A percentile compares a stretch with the other conserved stretches of the same genome.
Evolutionary conservation across 106 monocot species (phyloP).

Genomic region (Narthecium ossifragum): DNA sequence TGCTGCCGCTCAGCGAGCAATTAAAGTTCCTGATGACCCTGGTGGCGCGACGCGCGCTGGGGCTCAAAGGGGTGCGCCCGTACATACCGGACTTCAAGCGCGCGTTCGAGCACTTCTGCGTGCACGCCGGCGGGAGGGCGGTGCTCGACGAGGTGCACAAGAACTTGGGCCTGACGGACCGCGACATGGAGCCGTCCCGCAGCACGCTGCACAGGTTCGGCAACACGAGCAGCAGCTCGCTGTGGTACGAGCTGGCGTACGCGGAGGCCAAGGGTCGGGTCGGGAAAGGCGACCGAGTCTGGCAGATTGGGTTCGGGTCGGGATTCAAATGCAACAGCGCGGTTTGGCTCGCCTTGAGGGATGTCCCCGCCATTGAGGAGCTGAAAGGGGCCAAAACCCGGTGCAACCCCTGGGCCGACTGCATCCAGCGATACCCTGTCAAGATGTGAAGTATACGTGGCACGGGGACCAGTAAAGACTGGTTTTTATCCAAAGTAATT

Average conservation of each 20-base stretch:
- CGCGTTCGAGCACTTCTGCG: slow-evolving; percentile 13
- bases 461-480: too few relatives aligned
- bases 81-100: slow-evolving; percentile 8
- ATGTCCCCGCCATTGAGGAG: not conserved
- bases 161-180: slow-evolving; percentile 2
- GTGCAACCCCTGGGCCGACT: slow-evolving; percentile 11
- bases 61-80: slow-evolving; percentile 4
- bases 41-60: slow-evolving; percentile 9
- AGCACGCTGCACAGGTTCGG: slow-evolving; percentile 30
- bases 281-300: not conserved
- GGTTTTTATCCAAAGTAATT: too few relatives aligned
- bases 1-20: slow-evolving; percentile 16
- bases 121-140: slow-evolving; percentile 11
- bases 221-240: slow-evolving; percentile 33
- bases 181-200: slow-evolving; percentile 6
- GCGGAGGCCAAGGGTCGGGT: slow-evolving; percentile 11
- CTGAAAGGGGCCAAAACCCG: too few relatives aligned
- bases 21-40: not conserved
- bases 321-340: slow-evolving; percentile 16
- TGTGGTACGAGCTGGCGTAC: slow-evolving; percentile 34
- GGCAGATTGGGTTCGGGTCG: slow-evolving; percentile 11
- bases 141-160: slow-evolving; percentile 13
- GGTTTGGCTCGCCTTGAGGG: slow-evolving; percentile 1
- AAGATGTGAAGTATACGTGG: too few relatives aligned
- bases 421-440: not conserved